A percentile compares a stretch with the other conserved stretches of the same genome.
Evolutionary conservation across 2,329 filamentous ascomycete genomes (phyloP).

Genomic region (Botrytis galanthina): DNA sequence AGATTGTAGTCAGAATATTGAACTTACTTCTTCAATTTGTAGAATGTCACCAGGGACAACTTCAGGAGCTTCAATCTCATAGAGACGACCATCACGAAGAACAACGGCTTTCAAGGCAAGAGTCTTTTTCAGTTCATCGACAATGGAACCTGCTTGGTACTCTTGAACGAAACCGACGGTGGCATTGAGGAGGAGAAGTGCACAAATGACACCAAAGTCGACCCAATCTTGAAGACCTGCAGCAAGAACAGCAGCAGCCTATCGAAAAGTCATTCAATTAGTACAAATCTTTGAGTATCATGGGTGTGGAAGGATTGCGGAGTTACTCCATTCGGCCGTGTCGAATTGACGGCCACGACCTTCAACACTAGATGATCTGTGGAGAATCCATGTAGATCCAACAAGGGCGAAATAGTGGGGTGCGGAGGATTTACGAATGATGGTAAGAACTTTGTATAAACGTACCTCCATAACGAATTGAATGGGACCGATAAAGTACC

Average conservation of each 20-base stretch:
- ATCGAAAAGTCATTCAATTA: constrained; percentile 24
- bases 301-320: not conserved
- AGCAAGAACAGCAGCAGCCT: constrained; percentile 70
- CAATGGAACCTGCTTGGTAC: constrained; percentile 84
- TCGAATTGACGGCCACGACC: constrained; percentile 4
- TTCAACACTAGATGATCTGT: not conserved
- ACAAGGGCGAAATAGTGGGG: constrained; percentile 2
- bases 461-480: constrained; percentile 91
- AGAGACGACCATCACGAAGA: constrained; percentile 73
- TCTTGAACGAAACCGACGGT: constrained; percentile 85
- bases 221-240: constrained; percentile 87
- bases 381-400: constrained; percentile 15
- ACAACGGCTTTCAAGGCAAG: constrained; percentile 85
- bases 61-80: constrained; percentile 77
- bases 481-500: constrained; percentile 84
- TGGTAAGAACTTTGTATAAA: constrained; percentile 24
- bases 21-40: constrained; percentile 70
- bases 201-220: constrained; percentile 89
- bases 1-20: not conserved
- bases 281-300: not conserved
- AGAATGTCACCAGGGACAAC: constrained; percentile 89
- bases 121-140: constrained; percentile 88
- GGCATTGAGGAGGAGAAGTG: constrained; percentile 78
- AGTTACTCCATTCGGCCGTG: not conserved
- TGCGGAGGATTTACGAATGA: constrained; percentile 13